Evolutionary conservation across 2,329 filamentous ascomycete species (phyloP).

Genomic region (Sporothrix euskadiensis): DNA sequence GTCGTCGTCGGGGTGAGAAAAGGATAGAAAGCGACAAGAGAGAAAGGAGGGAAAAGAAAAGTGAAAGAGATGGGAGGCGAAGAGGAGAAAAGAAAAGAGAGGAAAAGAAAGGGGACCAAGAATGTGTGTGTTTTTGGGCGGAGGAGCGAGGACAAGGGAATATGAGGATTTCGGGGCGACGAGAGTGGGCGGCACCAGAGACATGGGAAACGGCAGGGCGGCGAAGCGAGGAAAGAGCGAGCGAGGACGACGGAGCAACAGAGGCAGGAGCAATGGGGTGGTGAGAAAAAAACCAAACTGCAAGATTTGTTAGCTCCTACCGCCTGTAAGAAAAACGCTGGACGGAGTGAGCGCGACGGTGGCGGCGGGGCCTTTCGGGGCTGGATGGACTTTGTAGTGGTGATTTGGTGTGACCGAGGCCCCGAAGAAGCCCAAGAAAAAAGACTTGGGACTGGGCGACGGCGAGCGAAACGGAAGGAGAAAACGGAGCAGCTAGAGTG

Average conservation of each 20-base stretch:
- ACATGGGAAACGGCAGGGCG: background rate
- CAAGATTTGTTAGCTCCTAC: background rate
- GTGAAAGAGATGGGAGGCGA: background rate
- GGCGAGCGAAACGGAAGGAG: conserved; percentile 4
- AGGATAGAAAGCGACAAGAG: conserved; percentile 1
- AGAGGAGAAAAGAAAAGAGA: background rate
- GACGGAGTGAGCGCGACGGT: conserved; percentile 5
- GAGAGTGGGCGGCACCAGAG: conserved; percentile 4
- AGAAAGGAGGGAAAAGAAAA: background rate
- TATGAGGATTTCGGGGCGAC: conserved; percentile 18
- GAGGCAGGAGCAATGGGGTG: background rate
- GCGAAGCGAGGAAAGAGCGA: conserved; percentile 20
- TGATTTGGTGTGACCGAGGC: background rate
- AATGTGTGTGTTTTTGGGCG: conserved; percentile 15
- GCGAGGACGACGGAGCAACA: conserved; percentile 7
- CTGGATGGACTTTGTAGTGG: background rate
- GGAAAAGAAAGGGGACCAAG: conserved; percentile 11
- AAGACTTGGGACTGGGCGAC: background rate
- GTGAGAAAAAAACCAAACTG: background rate
- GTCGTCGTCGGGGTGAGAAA: conserved; percentile 3
- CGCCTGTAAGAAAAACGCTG: background rate
- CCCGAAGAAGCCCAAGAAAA: background rate
- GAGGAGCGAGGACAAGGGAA: conserved; percentile 7
- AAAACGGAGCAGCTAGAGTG: background rate
- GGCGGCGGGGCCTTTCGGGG: conserved; percentile 4